These are phyloP conservation scores for Cystobasidium pallidum DNA, from an alignment of 1,284 basidiomycete species.

Conservation along the genomic window DNA sequence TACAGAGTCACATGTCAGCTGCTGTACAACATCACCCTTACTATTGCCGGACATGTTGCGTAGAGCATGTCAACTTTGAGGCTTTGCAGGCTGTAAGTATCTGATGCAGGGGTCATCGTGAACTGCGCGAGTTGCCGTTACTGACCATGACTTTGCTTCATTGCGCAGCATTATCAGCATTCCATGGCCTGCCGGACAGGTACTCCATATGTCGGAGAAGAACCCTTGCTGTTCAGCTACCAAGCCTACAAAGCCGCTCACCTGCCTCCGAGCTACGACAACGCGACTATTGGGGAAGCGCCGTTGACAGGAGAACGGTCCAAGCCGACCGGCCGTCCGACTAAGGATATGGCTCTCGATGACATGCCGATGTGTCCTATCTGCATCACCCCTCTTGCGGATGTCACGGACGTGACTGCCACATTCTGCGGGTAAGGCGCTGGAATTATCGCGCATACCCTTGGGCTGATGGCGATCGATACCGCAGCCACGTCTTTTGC, in stretches of 20 bases:
- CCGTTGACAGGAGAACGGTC: not conserved
- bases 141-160: not conserved
- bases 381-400: slow-evolving; percentile 23
- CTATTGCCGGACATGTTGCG: slow-evolving; percentile 15
- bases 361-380: slow-evolving; percentile 27
- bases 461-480: too few species aligned
- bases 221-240: not conserved
- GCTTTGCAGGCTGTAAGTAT: slow-evolving; percentile 11
- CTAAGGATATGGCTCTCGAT: not conserved
- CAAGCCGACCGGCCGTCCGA: not conserved
- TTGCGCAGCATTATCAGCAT: slow-evolving; percentile 8
- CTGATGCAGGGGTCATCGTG: too few species aligned
- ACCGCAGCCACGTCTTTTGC: slow-evolving; percentile 33
- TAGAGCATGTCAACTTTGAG: slow-evolving; percentile 19
- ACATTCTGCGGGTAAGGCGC: slow-evolving; percentile 39
- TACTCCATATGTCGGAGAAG: not conserved
- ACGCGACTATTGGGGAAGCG: not conserved
- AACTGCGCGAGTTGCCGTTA: too few species aligned
- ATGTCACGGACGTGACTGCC: slow-evolving; percentile 20
- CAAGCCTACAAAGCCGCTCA: slow-evolving; percentile 16
- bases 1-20: slow-evolving; percentile 25
- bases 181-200: not conserved
- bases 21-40: slow-evolving; percentile 5
- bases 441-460: not conserved
- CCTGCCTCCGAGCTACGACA: not conserved